A percentile compares a stretch with the other conserved stretches of the same genome.
These are phyloP conservation scores for Blastocystis sp. DNA, from an alignment of 352 stramenopile species.

Conservation along the genomic window DNA sequence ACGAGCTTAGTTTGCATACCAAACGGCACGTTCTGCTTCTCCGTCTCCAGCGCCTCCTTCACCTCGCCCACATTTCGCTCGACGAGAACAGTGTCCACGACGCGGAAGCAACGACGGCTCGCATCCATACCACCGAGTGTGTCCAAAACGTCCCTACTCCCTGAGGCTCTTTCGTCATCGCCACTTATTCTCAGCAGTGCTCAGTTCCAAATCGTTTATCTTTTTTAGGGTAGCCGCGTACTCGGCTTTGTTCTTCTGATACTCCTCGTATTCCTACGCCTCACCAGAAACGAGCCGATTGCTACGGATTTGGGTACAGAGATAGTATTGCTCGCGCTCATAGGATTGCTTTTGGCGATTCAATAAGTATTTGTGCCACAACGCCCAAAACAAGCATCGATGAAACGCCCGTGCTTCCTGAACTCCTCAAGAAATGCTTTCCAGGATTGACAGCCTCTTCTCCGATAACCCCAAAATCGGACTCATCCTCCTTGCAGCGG, in stretches of 20 bases:
- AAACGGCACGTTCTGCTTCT: conserved; percentile 50
- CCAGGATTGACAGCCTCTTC: conserved; percentile 43
- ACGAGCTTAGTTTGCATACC: too few relatives aligned
- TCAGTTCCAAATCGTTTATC: conserved; percentile 65
- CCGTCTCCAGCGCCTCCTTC: conserved; percentile 48
- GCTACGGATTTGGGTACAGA: conserved; percentile 50
- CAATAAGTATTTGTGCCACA: neutral
- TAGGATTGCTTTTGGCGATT: neutral
- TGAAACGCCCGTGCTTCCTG: neutral
- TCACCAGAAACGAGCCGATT: neutral
- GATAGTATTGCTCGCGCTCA: neutral
- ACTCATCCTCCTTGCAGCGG: conserved; percentile 46
- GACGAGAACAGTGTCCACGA: conserved; percentile 58
- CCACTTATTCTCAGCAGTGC: conserved; percentile 58
- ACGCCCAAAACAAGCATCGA: neutral
- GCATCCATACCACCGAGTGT: conserved; percentile 51
- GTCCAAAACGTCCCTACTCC: conserved; percentile 46
- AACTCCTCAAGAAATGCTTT: conserved; percentile 21
- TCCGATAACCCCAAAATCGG: conserved; percentile 64
- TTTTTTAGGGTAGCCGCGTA: conserved; percentile 34
- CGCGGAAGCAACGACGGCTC: conserved; percentile 38
- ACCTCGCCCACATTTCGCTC: conserved; percentile 65
- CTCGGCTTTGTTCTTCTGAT: conserved; percentile 50
- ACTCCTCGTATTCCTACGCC: conserved; percentile 49
- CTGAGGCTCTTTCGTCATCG: neutral